These are phyloP conservation scores for Alternaria metachromatica DNA, from an alignment of 2,329 filamentous ascomycete genomes.

Conservation along the genomic window DNA sequence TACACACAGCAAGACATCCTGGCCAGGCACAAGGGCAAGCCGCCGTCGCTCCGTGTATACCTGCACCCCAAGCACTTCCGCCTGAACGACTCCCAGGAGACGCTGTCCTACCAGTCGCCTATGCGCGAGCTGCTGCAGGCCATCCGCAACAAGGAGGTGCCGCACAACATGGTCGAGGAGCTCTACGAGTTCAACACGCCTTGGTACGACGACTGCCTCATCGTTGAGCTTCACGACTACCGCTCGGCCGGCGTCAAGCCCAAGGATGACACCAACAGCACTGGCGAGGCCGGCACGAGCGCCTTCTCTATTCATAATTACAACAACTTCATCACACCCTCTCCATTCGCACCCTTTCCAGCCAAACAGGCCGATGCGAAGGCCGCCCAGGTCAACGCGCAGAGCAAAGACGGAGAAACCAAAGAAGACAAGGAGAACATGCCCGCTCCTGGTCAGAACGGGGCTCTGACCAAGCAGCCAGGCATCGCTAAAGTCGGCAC, in stretches of 20 bases:
- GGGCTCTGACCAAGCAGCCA: conserved; percentile 53
- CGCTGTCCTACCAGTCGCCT: conserved; percentile 88
- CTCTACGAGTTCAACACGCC: conserved; percentile 73
- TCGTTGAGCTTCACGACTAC: conserved; percentile 92
- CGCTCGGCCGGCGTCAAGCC: conserved; percentile 68
- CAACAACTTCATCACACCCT: conserved; percentile 88
- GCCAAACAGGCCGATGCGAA: conserved; percentile 36
- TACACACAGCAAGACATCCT: conserved; percentile 79
- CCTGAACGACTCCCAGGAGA: conserved; percentile 89
- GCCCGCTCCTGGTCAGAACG: conserved; percentile 59
- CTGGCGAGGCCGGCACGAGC: conserved; percentile 65
- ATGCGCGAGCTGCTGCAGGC: conserved; percentile 86
- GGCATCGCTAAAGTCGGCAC: conserved; percentile 68
- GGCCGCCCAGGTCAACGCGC: conserved; percentile 28
- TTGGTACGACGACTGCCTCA: conserved; percentile 92
- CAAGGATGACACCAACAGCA: conserved; percentile 55
- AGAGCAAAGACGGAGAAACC: conserved; percentile 26
- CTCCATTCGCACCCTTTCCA: conserved; percentile 78
- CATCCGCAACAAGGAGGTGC: conserved; percentile 76
- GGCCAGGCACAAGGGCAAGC: conserved; percentile 74
- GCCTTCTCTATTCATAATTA: conserved; percentile 92
- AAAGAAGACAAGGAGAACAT: conserved; percentile 64
- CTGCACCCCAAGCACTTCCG: conserved; percentile 81
- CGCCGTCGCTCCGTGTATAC: conserved; percentile 86
- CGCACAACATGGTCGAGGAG: conserved; percentile 85